These are phyloP conservation scores for Solanum clarkiae DNA, from an alignment of 257 asterid genomes.

Conservation along the genomic window DNA sequence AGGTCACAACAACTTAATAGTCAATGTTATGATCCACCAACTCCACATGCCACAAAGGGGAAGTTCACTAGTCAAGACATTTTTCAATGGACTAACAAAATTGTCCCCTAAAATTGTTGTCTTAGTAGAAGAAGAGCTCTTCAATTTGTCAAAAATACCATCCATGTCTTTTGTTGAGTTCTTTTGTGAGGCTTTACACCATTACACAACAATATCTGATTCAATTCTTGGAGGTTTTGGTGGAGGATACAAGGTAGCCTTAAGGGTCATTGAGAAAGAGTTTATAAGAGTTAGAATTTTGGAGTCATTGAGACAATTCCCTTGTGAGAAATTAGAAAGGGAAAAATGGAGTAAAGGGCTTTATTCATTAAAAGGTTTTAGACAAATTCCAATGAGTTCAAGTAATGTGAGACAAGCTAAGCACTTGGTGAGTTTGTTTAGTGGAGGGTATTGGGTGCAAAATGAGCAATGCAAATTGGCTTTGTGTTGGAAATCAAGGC, in stretches of 20 bases:
- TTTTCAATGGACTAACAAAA: conserved; percentile 21
- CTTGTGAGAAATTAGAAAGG: conserved; percentile 1
- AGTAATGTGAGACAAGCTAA: conserved; percentile 30
- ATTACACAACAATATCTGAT: conserved; percentile 21
- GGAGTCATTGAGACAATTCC: conserved; percentile 16
- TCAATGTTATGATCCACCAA: conserved; percentile 28
- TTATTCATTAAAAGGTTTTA: conserved; percentile 13
- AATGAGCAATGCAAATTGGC: conserved; percentile 16
- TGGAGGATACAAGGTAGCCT: conserved; percentile 12
- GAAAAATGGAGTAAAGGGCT: background rate
- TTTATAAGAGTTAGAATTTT: conserved; percentile 13
- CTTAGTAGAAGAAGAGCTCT: conserved; percentile 25
- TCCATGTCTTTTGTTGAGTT: conserved; percentile 17
- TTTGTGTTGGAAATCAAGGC: conserved; percentile 32
- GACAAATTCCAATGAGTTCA: conserved; percentile 21
- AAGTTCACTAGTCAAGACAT: conserved; percentile 6
- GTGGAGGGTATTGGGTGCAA: conserved; percentile 29
- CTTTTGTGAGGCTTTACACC: conserved; percentile 20
- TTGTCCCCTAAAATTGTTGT: conserved; percentile 17
- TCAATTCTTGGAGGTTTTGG: conserved; percentile 17
- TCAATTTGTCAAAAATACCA: conserved; percentile 2
- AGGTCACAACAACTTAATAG: conserved; percentile 5
- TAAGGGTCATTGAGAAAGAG: conserved; percentile 18
- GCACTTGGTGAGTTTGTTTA: conserved; percentile 18
- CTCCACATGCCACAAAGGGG: conserved; percentile 22